Conservation (phyloP, 2,329 filamentous ascomycete genomes). For the Whalleya microplaca region DNA sequence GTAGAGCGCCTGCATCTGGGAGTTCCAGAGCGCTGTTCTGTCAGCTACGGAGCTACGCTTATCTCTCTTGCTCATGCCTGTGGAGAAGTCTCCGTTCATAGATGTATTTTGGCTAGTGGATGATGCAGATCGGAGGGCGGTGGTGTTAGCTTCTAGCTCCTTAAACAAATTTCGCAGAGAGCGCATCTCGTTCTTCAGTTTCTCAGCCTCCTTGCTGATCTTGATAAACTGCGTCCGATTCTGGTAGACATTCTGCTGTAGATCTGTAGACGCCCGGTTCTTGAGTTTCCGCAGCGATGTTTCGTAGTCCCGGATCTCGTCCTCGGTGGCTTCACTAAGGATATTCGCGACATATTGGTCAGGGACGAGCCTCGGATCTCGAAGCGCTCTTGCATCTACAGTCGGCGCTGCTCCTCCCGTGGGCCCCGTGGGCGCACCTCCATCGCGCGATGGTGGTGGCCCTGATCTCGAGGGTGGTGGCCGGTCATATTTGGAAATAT, state of each 20-base stretch:
- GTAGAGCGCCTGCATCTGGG: slow-evolving; percentile 81
- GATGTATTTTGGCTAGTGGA: slow-evolving; percentile 57
- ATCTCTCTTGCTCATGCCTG: slow-evolving; percentile 67
- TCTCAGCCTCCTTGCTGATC: slow-evolving; percentile 98
- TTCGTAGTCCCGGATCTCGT: slow-evolving; percentile 84
- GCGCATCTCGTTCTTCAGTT: slow-evolving; percentile 94
- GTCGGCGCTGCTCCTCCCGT: slow-evolving; percentile 59
- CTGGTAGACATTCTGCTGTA: slow-evolving; percentile 95
- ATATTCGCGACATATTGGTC: slow-evolving; percentile 79
- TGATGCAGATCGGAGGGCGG: slow-evolving; percentile 63
- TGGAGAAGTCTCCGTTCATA: slow-evolving; percentile 55
- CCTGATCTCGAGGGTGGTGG: slow-evolving; percentile 45
- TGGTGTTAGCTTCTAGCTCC: slow-evolving; percentile 81
- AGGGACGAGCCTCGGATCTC: slow-evolving; percentile 76
- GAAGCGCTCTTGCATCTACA: slow-evolving; percentile 77
- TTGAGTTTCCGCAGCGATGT: slow-evolving; percentile 76
- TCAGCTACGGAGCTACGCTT: slow-evolving; percentile 88
- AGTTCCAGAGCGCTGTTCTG: slow-evolving; percentile 68
- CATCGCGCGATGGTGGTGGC: slow-evolving; percentile 58
- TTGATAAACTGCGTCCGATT: slow-evolving; percentile 99
- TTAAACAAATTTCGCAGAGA: slow-evolving; percentile 88
- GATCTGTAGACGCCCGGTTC: slow-evolving; percentile 75
- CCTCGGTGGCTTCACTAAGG: slow-evolving; percentile 82
- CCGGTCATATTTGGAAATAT: slow-evolving; percentile 57
- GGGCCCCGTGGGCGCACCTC: slow-evolving; percentile 46